These are phyloP conservation scores for Daldinia eschscholtzii DNA, from an alignment of 2,329 filamentous ascomycete genomes.

Conservation along the genomic window DNA sequence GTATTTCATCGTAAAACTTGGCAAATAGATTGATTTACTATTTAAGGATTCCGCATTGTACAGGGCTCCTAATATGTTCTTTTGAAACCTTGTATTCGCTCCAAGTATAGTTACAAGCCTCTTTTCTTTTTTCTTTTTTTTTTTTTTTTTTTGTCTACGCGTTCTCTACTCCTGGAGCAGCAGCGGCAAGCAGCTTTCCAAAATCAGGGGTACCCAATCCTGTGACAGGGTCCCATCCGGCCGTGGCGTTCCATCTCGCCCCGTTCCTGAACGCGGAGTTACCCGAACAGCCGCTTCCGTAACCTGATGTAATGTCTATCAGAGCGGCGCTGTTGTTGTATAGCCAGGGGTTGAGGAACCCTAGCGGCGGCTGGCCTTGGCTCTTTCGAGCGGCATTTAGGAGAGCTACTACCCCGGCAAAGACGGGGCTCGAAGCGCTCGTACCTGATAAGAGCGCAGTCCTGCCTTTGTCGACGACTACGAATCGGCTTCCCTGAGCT, in stretches of 20 bases:
- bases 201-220: conserved; percentile 53
- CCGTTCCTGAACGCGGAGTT: conserved; percentile 48
- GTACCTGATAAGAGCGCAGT: conserved; percentile 49
- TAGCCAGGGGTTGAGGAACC: conserved; percentile 52
- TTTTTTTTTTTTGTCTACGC: conserved; percentile 28
- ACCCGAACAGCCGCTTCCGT: conserved; percentile 46
- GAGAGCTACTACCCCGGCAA: conserved; percentile 57
- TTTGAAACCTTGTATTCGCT: background rate
- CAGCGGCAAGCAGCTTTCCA: conserved; percentile 46
- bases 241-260: conserved; percentile 51
- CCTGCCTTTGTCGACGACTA: conserved; percentile 50
- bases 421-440: conserved; percentile 56
- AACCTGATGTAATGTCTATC: conserved; percentile 51
- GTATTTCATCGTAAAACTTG: background rate
- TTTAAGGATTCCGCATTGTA: background rate
- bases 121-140: background rate
- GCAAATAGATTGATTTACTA: background rate
- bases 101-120: background rate
- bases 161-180: conserved; percentile 48
- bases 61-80: background rate
- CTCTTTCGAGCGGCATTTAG: conserved; percentile 58
- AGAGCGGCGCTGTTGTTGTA: conserved; percentile 52
- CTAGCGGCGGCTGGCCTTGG: conserved; percentile 52
- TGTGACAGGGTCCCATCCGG: conserved; percentile 52
- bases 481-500: conserved; percentile 66